Base-by-base conservation (phyloP, 2,329 filamentous ascomycete species). In the Alternaria triticimaculans region DNA sequence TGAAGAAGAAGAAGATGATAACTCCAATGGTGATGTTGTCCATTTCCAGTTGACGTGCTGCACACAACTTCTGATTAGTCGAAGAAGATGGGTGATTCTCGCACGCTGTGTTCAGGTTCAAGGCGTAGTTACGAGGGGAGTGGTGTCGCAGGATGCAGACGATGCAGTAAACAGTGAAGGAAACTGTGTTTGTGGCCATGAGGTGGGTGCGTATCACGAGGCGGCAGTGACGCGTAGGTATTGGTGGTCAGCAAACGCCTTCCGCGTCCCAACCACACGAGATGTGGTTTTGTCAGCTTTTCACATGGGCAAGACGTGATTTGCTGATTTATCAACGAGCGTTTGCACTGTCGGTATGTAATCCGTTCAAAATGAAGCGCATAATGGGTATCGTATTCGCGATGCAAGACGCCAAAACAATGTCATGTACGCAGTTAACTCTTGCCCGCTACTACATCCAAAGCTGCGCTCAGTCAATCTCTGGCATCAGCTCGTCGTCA, bases 401-500 rank as follows among this genome's bases (percentile, higher is more conserved):
- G 45, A 33, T 26, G 45, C 37, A 37, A 45, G 14, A 46, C 25
- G 30, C 25, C 21, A 15, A 33, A 50, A 21, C 8, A 12, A 41
- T 53, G 30, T 5, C n/a, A 30, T 37, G 49, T 51, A 51, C 23
- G 18, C 14, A 51, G n/a, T 15, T 6, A 23, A 2, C 7, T 41
- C 20, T 12, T 23, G 15, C 4, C 15, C 21, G 1, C 9, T 6
- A n/a, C 2, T 51, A 18, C n/a, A 41, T 12, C 30, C 43, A n/a
- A 58, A 23, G 20, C 4, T 20, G 12, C 25, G 37, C 11, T 57
- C 37, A 62, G 23, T 75, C 73, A 5, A 76, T 54, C 57, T 76
- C 74, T 0, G 74, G 74, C 20, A 67, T 58, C 45, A 76, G 41
- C 56, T 72, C 70, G 12, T 72, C 74, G 11, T 76, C 75, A 1